Base-by-base conservation (phyloP, 495 filamentous ascomycete genomes). In the Staphylotrichum tortipilum region DNA sequence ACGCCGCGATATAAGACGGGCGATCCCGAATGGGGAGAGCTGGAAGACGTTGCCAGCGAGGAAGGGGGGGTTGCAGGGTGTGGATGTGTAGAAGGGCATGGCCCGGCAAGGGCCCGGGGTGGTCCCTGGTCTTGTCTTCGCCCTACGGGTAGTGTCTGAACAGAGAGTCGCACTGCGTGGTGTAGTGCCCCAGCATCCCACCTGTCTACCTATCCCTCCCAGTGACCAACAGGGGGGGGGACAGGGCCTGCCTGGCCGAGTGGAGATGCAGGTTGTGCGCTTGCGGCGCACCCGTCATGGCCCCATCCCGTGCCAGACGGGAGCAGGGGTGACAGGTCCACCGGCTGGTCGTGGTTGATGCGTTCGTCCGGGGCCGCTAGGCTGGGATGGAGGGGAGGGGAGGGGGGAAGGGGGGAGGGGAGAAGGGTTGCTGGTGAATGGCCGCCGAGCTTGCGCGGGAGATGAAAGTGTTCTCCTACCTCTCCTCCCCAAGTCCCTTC, bases 1-100 rank as follows among this genome's bases (percentile, higher is more conserved):
- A 56, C 47, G 44, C 22, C 26, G 37, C 43, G 47, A 54, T 60
- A 63, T 61, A 63, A 60, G 48, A 63, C 61, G 57, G 61, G 52
- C 54, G 54, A 56, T 47, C 33, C 58, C 54, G 58, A 55, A 44
- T 41, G 24, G 44, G 47, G 42, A 22, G 39, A 44, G 44, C 19
- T 57, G 44, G 41, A 43, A 28, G 18, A n/a, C 24, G 49, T 51
- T 36, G 50, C 34, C 45, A 45, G 49, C 45, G 44, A 42, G 35
- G 22, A 33, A 19, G 29, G 30, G 34, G 30, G 12, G 19, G 31
- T 35, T 54, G 29, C 39, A 55, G 47, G 41, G 38, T 39, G 7
- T 39, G 39, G n/a, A n/a, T 33, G n/a, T 49, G 54, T 42, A 42
- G 41, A 46, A 33, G 15, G 24, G 43, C 29, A 30, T 44, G 36